Evolutionary conservation across 2,329 filamentous ascomycete genomes (phyloP), one percentile per base, ranked within the genome.

Genomic region (Cryphonectria parasitica): DNA sequence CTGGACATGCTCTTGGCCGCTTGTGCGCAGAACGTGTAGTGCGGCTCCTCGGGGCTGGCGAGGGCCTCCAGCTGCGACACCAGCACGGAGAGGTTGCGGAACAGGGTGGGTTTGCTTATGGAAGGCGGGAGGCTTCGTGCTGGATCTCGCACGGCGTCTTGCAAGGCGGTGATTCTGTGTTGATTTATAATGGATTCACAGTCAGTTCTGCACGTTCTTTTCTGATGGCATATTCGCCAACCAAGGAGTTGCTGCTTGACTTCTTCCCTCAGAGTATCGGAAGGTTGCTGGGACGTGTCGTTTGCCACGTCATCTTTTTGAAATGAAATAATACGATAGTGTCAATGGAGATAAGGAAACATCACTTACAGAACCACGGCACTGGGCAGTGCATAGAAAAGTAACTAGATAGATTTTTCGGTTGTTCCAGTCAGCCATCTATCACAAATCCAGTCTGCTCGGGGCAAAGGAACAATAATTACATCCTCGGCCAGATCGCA

Each of bases 21-120:
- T 13, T 64, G 63, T 2, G 49, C 31, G 25, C 63, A 64, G 43
- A 52, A 64, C 7, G 41, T 4, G 43, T 52, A 52, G 28, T 45
- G 49, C 17, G 63, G 41, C 25, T 52, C 25, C 15, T 49, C 63
- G 25, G 63, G 63, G 63, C 25, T 34, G 41, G 63, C 63, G 25
- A 64, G 52, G 52, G 36, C 28, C 52, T 67, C 65, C n/a, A 67
- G 25, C 13, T 67, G 65, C n/a, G 34, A 67, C 25, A 67, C 39
- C 8, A 67, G 28, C 36, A 67, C 52, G 3, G 52, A 67, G 49
- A 58, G 36, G 41, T 67, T 58, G n/a, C 52, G 34, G 28, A 58
- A 43, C 34, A 67, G 13, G n/a, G n/a, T 19, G 7, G 65, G 39
- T 45, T 58, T 67, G 36, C n/a, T 25, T 43, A 67, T 41, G 17